Percentiles rank a stretch among this genome's conserved stretches.
These are phyloP conservation scores for Elongisporangium anandrum DNA, from an alignment of 352 stramenopile species.

Conservation along the genomic window DNA sequence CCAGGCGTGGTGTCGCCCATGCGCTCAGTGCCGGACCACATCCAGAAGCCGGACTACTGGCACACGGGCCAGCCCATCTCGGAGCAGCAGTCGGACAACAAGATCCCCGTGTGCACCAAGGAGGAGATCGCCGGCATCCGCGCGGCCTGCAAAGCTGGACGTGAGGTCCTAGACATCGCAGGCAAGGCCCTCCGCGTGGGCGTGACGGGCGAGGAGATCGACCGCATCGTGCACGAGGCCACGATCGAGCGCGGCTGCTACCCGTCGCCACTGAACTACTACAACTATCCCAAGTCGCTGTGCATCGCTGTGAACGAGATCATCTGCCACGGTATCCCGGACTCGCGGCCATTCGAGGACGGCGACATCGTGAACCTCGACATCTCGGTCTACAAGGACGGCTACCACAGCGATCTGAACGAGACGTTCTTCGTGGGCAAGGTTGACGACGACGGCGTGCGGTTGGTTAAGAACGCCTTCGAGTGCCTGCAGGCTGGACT, in stretches of 20 bases:
- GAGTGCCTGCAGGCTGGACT: slow-evolving; percentile 88
- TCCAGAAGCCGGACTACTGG: slow-evolving; percentile 90
- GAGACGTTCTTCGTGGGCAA: slow-evolving; percentile 98
- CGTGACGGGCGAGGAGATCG: slow-evolving; percentile 96
- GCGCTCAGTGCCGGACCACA: slow-evolving; percentile 65
- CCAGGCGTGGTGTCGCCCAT: slow-evolving; percentile 78
- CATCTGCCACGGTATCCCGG: slow-evolving; percentile 97
- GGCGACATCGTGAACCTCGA: slow-evolving; percentile 99
- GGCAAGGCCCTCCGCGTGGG: slow-evolving; percentile 83
- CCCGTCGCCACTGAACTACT: slow-evolving; percentile 97
- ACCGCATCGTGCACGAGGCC: slow-evolving; percentile 93
- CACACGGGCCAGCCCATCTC: slow-evolving; percentile 70
- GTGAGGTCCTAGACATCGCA: slow-evolving; percentile 96
- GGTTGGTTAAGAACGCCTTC: slow-evolving; percentile 94
- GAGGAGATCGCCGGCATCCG: slow-evolving; percentile 95
- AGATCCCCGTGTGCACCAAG: slow-evolving; percentile 92
- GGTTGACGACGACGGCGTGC: slow-evolving; percentile 89
- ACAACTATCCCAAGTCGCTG: slow-evolving; percentile 96
- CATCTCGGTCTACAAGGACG: slow-evolving; percentile 96
- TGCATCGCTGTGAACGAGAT: slow-evolving; percentile 93
- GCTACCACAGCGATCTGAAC: slow-evolving; percentile 97
- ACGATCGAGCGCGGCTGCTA: slow-evolving; percentile 92
- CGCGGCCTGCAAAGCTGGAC: slow-evolving; percentile 76
- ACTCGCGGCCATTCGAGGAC: slow-evolving; percentile 92
- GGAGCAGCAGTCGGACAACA: slow-evolving; percentile 60